Percentiles rank a stretch among this genome's conserved stretches.
These are phyloP conservation scores for Beta corolliflora DNA, from an alignment of 179 eudicot species.

Conservation along the genomic window DNA sequence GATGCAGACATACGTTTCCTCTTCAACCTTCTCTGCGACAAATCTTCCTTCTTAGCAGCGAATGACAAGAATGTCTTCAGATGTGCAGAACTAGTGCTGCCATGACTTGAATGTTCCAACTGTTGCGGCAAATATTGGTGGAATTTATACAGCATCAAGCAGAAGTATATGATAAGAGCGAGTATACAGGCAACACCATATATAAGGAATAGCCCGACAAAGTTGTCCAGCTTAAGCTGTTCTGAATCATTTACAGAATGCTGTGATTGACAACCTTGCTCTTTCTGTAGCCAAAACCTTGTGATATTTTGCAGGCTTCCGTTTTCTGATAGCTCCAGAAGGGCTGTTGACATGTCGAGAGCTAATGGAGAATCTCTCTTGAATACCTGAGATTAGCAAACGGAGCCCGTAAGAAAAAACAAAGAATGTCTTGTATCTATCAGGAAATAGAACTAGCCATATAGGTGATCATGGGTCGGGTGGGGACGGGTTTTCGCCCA, in stretches of 20 bases:
- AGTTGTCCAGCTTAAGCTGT: conserved; percentile 56
- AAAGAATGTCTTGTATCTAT: no score
- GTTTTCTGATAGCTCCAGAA: conserved; percentile 56
- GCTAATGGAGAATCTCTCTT: conserved; percentile 65
- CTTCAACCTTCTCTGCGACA: conserved; percentile 30
- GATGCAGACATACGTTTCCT: conserved; percentile 41
- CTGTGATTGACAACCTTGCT: conserved; percentile 30
- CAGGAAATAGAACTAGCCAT: no score
- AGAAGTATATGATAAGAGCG: conserved; percentile 53
- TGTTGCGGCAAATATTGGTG: conserved; percentile 26
- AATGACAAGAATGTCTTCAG: conserved; percentile 50
- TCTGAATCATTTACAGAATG: conserved; percentile 37
- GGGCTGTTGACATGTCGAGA: conserved; percentile 65
- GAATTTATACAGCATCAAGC: conserved; percentile 39
- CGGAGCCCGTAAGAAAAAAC: no score
- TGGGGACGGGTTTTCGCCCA: no score
- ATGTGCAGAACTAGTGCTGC: conserved; percentile 33
- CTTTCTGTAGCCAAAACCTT: conserved; percentile 40
- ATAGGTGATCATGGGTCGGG: no score
- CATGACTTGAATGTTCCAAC: conserved; percentile 26
- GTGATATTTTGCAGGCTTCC: conserved; percentile 57
- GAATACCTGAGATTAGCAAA: conserved; percentile 48
- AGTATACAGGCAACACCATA: conserved; percentile 50
- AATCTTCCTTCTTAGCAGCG: conserved; percentile 50
- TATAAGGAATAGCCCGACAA: conserved; percentile 56